Base-by-base conservation (phyloP, 768 basidiomycete genomes). In the Russula vinacea region DNA sequence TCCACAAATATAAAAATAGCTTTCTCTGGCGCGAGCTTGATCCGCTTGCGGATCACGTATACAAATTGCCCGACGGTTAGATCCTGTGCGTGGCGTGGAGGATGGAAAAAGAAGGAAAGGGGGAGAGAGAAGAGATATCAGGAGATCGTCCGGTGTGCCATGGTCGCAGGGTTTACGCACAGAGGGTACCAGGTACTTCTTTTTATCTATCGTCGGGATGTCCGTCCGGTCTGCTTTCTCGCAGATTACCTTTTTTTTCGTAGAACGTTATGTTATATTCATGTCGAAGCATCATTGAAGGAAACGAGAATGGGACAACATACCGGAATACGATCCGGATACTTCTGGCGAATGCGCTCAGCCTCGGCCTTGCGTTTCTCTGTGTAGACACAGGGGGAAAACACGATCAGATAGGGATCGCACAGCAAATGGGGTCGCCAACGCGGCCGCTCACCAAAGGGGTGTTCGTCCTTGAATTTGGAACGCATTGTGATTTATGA, bases 1-100 rank as follows among this genome's bases (percentile, higher is more conserved):
- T 99, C 94, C 57, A 99, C 97, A 72, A 98, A 99, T 77, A 99
- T 98, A 81, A 98, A 99, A 79, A 99, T 99, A 42, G 97, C 97
- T 80, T 98, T 98, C 85, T 99, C 97, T 37, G 97, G 95, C 26
- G 94, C 92, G 62, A 99, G 85, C 86, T 99, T 98, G 89, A 98
- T 99, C 66, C 97, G 90, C 83, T 99, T 99, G 73, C 97, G 89
- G 74, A 99, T 99, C 39, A 99, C 97, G 76, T 99, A 99, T 62
- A 99, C 97, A 75, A 99, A 99, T 74, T 99, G 96, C 13, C 95
- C 95, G 10, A 98, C 95, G 47, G 94, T 98, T 62, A 97, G 79
- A 78, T 98, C 94, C 94, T 98, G 69, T 33, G 42, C 26, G 42
- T n/a, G n/a, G n/a, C n/a, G n/a, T n/a, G n/a, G n/a, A n/a, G n/a